phyloP scores from a whole-genome alignment of 2,329 filamentous ascomycete species.

The Ceratocystis cacaofunesta region DNA sequence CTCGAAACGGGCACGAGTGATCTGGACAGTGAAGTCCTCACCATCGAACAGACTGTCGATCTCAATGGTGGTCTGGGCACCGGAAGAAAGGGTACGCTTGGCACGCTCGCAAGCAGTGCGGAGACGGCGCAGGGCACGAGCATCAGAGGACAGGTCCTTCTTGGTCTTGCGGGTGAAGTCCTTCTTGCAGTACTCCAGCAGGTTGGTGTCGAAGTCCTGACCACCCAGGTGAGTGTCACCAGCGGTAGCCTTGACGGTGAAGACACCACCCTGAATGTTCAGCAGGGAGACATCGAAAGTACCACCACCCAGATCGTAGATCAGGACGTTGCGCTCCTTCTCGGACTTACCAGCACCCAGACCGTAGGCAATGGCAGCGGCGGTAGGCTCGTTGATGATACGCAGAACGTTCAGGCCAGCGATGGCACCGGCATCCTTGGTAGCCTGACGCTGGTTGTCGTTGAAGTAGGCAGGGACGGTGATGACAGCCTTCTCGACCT shows the following conservation, averaged over 20 bases:
- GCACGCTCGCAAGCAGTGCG: constrained; percentile 97
- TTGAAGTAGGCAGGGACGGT: constrained; percentile 99
- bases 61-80: constrained; percentile 93
- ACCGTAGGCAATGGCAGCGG: constrained; percentile 95
- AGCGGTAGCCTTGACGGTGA: constrained; percentile 96
- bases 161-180: constrained; percentile 77
- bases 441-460: constrained; percentile 99
- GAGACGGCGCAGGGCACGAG: constrained; percentile 88
- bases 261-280: constrained; percentile 97
- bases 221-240: constrained; percentile 96
- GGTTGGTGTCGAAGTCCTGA: constrained; percentile 90
- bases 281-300: constrained; percentile 99
- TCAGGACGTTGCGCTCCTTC: constrained; percentile 97
- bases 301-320: constrained; percentile 99
- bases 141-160: constrained; percentile 64
- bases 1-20: constrained; percentile 98
- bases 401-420: constrained; percentile 94
- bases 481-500: constrained; percentile 97
- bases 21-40: constrained; percentile 91
- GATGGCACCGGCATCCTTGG: constrained; percentile 98
- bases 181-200: constrained; percentile 93
- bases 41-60: constrained; percentile 98
- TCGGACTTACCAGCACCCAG: constrained; percentile 86
- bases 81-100: constrained; percentile 96
- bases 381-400: constrained; percentile 99